Evolutionary conservation across 2,329 filamentous ascomycete genomes (phyloP).

Genomic region (Waltergamsia citrina): DNA sequence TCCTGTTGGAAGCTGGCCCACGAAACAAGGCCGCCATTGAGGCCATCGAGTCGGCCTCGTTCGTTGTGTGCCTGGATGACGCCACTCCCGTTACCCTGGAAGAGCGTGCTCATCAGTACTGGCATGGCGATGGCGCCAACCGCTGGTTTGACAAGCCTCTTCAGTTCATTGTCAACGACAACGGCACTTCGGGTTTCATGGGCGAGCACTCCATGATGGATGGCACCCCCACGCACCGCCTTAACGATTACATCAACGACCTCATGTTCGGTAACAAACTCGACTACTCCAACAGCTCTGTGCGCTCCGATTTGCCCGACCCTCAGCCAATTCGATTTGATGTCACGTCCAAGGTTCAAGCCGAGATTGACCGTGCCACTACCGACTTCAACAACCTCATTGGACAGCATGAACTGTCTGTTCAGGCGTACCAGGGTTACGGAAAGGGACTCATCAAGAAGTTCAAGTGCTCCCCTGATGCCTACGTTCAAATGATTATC

Average conservation of each 20-base stretch:
- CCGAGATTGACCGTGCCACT: constrained; percentile 70
- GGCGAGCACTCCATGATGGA: constrained; percentile 99
- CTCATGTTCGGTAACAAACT: constrained; percentile 92
- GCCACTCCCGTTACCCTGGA: constrained; percentile 85
- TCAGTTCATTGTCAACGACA: constrained; percentile 97
- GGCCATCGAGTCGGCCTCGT: constrained; percentile 79
- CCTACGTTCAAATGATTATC: constrained; percentile 97
- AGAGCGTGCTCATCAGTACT: constrained; percentile 92
- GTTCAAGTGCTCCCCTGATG: constrained; percentile 96
- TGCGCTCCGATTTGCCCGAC: constrained; percentile 78
- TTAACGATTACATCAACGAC: constrained; percentile 91
- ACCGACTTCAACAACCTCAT: constrained; percentile 77
- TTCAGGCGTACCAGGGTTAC: constrained; percentile 95
- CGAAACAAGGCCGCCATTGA: constrained; percentile 71
- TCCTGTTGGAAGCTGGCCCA: constrained; percentile 66
- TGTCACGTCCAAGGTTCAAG: constrained; percentile 61
- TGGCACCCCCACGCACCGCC: constrained; percentile 89
- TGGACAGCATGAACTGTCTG: constrained; percentile 77
- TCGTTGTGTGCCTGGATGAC: constrained; percentile 89
- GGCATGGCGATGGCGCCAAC: constrained; percentile 94
- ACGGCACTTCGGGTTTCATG: constrained; percentile 94
- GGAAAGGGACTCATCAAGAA: constrained; percentile 99
- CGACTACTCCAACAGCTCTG: constrained; percentile 68
- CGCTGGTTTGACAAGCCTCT: constrained; percentile 97
- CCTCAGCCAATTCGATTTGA: constrained; percentile 71